phyloP scores from a whole-genome alignment of 2,329 filamentous ascomycete species.

The Nothopassalora personata region DNA sequence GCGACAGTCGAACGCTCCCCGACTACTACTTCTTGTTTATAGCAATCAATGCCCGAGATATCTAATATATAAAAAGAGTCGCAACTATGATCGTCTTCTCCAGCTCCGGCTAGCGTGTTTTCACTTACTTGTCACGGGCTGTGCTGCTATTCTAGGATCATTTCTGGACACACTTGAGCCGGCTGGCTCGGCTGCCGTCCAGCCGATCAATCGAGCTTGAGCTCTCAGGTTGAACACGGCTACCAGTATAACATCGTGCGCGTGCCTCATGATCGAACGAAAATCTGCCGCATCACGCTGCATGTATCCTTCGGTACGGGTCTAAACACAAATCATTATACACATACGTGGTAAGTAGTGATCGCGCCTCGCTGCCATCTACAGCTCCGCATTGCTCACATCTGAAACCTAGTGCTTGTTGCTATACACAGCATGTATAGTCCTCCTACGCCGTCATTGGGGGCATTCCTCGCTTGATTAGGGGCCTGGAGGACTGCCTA shows the following conservation, averaged over 20 bases:
- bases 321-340: constrained; percentile 3
- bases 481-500: background rate
- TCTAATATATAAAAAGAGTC: too few species aligned
- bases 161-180: background rate
- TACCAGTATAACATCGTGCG: background rate
- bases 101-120: too few species aligned
- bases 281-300: background rate
- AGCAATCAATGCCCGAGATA: too few species aligned
- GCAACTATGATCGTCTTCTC: too few species aligned
- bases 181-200: background rate
- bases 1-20: too few species aligned
- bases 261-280: too few species aligned
- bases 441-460: background rate
- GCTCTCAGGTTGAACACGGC: background rate
- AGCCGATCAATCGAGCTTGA: background rate
- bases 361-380: background rate
- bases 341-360: constrained; percentile 4
- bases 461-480: background rate
- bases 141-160: background rate
- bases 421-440: background rate
- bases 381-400: background rate
- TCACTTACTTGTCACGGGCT: too few species aligned
- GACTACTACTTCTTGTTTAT: too few species aligned
- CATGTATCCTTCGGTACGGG: background rate
- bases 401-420: constrained; percentile 1